Evolutionary conservation across 441 rosid species (phyloP), one percentile per base, ranked within the genome.

Genomic region (Kokia cookei): DNA sequence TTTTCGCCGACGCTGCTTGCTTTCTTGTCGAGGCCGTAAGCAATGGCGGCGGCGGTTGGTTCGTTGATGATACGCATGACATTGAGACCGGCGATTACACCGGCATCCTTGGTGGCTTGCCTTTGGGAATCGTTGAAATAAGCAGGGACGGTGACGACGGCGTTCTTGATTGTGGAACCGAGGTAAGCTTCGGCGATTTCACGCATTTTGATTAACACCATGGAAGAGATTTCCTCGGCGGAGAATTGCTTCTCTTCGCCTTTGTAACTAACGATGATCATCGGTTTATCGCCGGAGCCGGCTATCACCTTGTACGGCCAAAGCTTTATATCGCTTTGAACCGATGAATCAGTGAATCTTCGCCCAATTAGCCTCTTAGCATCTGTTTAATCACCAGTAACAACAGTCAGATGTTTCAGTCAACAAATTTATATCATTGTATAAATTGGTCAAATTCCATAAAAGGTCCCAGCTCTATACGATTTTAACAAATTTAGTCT

Each of bases 361-460:
- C 91, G 84, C 32, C 91, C 91, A 78, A 87, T 87, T 82, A 87
- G 82, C 65, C 91, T 76, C 84, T 87, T 87, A 0, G 91, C 91
- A 84, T 87, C 91, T 87, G 82, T 45, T 45, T 45, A 10, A 45
- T 45, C 50, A 45, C 9, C 15, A 11, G 35, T 32, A 32, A 32
- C 35, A 32, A 32, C 5, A 4, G 1, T 11, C 15, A 45, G 50
- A 11, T 1, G 6, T 32, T 32, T 45, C 1, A 45, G 50, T 45
- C 3, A 45, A 11, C 3, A 10, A 45, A 43, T 11, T 45, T 13
- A 11, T 11, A 45, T 9, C 11, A 45, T 32, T 4, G 35, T 45
- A 45, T 9, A 45, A 11, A 45, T 10, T 9, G 12, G 50, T 45
- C 11, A 45, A 45, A 45, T 45, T 0, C 3, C 14, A 45, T 9